Percentiles rank a stretch among this genome's conserved stretches.
Conservation (phyloP, 2,329 filamentous ascomycete species). For the Arthrobotrys entomopaga region DNA sequence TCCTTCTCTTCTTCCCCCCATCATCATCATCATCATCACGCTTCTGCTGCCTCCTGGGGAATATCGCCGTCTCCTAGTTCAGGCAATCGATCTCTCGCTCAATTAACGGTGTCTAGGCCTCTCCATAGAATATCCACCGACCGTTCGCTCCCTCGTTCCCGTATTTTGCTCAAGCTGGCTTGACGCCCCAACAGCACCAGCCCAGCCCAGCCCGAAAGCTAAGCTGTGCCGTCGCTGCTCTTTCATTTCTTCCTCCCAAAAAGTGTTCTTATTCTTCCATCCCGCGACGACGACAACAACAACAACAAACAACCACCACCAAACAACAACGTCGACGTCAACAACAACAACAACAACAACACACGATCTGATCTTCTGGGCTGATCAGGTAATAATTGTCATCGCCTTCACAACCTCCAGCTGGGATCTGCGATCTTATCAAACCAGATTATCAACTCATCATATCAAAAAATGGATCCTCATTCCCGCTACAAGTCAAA, state of each 20-base stretch:
- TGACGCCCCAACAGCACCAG: conserved; percentile 1
- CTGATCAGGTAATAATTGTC: conserved; percentile 11
- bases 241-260: neutral
- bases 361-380: conserved; percentile 1
- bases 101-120: neutral
- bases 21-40: neutral
- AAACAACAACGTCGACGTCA: neutral
- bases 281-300: neutral
- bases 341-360: conserved; percentile 2
- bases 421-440: conserved; percentile 6
- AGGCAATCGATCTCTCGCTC: neutral
- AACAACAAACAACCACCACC: neutral
- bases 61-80: neutral
- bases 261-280: neutral
- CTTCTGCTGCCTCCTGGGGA: neutral
- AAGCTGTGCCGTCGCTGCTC: too few species aligned
- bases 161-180: neutral
- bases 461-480: conserved; percentile 11
- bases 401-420: conserved; percentile 1
- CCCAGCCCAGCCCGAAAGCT: neutral
- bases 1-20: neutral
- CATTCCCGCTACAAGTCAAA: conserved; percentile 30
- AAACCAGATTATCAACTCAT: too few species aligned
- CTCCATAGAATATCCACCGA: neutral
- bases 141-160: conserved; percentile 4